Percentiles rank a stretch among this genome's conserved stretches.
Conservation (phyloP, 345 rosid species). For the Gynandropsis gynandra region DNA sequence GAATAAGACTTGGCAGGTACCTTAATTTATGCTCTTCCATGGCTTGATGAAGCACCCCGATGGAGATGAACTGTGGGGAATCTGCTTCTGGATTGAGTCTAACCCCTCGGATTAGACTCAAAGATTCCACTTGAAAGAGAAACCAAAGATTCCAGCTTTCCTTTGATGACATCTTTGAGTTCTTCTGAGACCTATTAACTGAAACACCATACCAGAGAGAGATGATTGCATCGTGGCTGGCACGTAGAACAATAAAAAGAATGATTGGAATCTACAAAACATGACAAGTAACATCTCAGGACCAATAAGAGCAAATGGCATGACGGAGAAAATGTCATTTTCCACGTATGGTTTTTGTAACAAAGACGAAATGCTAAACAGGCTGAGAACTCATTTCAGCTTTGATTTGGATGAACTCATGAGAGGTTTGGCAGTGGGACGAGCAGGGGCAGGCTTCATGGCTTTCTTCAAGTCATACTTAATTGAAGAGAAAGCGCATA, state of each 20-base stretch:
- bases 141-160: no score
- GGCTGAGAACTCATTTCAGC: constrained; percentile 45
- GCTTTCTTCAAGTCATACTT: constrained; percentile 81
- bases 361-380: constrained; percentile 10
- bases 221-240: no score
- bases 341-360: constrained; percentile 7
- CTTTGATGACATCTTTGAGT: no score
- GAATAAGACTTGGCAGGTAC: neutral
- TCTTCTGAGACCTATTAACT: no score
- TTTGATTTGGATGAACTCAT: constrained; percentile 74
- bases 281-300: constrained; percentile 20
- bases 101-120: no score
- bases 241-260: neutral
- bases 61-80: neutral
- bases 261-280: constrained; percentile 12
- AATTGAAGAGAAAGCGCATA: constrained; percentile 77
- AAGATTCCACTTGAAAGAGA: no score
- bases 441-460: constrained; percentile 50
- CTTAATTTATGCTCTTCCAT: neutral
- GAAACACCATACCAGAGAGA: no score
- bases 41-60: neutral
- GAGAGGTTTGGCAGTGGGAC: constrained; percentile 61
- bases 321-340: constrained; percentile 4
- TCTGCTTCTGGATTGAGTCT: no score
- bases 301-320: constrained; percentile 10